Percentiles rank a stretch among this genome's conserved stretches.
These are phyloP conservation scores for Mariannaea elegans DNA, from an alignment of 2,329 filamentous ascomycete genomes.

Conservation along the genomic window DNA sequence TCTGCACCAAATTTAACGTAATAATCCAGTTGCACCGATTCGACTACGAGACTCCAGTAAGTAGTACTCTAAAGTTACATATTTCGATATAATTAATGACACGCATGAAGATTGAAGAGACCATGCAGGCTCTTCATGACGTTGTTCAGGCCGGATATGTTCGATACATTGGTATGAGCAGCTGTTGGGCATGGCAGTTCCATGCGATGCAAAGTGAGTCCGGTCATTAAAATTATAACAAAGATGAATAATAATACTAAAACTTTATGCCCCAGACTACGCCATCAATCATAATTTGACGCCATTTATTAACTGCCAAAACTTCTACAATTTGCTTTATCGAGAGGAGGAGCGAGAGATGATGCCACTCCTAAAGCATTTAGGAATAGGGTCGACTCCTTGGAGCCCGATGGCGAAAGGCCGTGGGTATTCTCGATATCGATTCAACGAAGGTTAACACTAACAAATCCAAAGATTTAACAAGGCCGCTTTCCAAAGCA, in stretches of 20 bases:
- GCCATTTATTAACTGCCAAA: conserved; percentile 67
- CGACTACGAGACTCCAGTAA: conserved; percentile 45
- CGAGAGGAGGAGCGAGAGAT: conserved; percentile 65
- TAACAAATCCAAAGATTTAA: background rate
- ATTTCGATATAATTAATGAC: conserved; percentile 13
- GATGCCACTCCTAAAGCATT: conserved; percentile 29
- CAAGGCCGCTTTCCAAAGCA: background rate
- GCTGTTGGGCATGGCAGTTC: conserved; percentile 56
- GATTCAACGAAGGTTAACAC: too few species aligned
- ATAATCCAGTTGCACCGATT: conserved; percentile 64
- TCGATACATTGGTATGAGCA: conserved; percentile 59
- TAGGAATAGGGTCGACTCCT: conserved; percentile 1
- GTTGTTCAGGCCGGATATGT: conserved; percentile 58
- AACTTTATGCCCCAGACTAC: background rate
- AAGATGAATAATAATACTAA: background rate
- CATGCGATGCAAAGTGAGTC: conserved; percentile 53
- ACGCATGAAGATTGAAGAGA: conserved; percentile 31
- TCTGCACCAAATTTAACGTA: too few species aligned
- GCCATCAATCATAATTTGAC: conserved; percentile 62
- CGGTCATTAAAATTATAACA: background rate
- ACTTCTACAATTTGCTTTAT: conserved; percentile 62
- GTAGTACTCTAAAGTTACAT: too few species aligned
- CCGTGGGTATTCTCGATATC: background rate
- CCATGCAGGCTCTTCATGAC: conserved; percentile 27
- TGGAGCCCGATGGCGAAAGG: conserved; percentile 1